Base-by-base conservation (phyloP, 2,329 filamentous ascomycete species). In the Fusarium bactridioides region DNA sequence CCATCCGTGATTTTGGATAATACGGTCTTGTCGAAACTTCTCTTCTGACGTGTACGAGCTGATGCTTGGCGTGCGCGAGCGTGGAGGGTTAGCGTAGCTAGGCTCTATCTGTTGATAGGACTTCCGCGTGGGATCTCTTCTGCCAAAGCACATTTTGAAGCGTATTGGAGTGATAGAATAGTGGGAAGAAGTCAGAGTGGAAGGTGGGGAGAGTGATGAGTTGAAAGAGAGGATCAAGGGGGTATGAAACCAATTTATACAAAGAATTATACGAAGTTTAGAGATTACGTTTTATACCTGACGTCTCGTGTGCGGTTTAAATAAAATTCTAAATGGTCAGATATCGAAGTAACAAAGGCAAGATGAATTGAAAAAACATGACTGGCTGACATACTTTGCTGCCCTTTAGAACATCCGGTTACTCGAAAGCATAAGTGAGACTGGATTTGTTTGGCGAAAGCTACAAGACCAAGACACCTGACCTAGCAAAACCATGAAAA, bases 341-440 rank as follows among this genome's bases (percentile, higher is more conserved):
- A 10, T 31, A 2, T 4, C 5, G 7, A 23, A 23, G 27, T n/a
- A 13, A 9, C 2, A 48, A 31, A 18, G 7, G 21, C 0, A 29
- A 7, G 9, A 13, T 4, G 0, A 6, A 5, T 19, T 5, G 5
- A 10, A 33, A 16, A 13, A 50, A 5, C 2, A 19, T 33, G 1
- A 23, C 15, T 50, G 21, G 27, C 5, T 19, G 21, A 7, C 1
- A 23, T 7, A 3, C 0, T 33, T 50, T 5, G 1, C 6, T 19
- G 29, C 16, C 8, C 1, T n/a, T 0, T 1, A 23, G 21, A 50
- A 50, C 2, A 0, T 19, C 4, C 18, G 7, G 21, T 23, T 19
- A 1, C 16, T 13, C 3, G 2, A 50, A 33, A 33, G 21, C 3
- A 23, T 50, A 33, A 23, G 23, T 19, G 4, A 50, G 16, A 50